Evolutionary conservation across 495 filamentous ascomycete species (phyloP).

Genomic region (Aspergillus affinis): DNA sequence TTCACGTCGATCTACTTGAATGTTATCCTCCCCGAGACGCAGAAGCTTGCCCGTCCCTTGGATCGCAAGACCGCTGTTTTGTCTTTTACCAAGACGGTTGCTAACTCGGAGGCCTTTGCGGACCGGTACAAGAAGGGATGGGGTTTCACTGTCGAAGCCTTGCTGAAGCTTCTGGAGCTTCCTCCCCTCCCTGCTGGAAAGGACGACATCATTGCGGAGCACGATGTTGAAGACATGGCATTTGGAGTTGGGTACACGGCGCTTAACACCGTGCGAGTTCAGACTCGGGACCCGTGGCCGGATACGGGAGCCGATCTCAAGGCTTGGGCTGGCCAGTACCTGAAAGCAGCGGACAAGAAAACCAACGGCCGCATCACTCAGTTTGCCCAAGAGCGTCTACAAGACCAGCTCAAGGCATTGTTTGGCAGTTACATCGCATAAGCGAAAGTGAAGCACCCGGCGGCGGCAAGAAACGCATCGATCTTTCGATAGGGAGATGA

Average conservation of each 20-base stretch:
- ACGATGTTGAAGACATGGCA: constrained; percentile 88
- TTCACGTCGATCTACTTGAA: constrained; percentile 81
- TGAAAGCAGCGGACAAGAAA: constrained; percentile 61
- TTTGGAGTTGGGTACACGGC: constrained; percentile 93
- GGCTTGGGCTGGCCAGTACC: constrained; percentile 71
- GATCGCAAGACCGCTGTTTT: constrained; percentile 94
- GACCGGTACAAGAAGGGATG: constrained; percentile 79
- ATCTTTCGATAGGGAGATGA: background rate
- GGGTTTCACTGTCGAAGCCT: constrained; percentile 78
- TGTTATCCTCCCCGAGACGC: constrained; percentile 83
- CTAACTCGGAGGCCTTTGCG: constrained; percentile 77
- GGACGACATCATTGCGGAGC: constrained; percentile 77
- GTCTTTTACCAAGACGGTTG: constrained; percentile 85
- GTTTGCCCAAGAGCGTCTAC: constrained; percentile 59
- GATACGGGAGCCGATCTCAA: constrained; percentile 74
- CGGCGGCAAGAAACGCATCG: background rate
- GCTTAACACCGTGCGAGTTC: constrained; percentile 79
- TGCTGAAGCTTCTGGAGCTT: constrained; percentile 85
- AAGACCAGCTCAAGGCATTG: constrained; percentile 53
- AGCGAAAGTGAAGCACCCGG: background rate
- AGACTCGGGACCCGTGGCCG: constrained; percentile 71
- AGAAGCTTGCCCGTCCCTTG: constrained; percentile 77
- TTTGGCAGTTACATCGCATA: constrained; percentile 57
- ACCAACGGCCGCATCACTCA: constrained; percentile 53
- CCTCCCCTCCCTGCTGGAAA: constrained; percentile 69